Conservation (phyloP, 441 rosid genomes). For the Erysimum pusillum region DNA sequence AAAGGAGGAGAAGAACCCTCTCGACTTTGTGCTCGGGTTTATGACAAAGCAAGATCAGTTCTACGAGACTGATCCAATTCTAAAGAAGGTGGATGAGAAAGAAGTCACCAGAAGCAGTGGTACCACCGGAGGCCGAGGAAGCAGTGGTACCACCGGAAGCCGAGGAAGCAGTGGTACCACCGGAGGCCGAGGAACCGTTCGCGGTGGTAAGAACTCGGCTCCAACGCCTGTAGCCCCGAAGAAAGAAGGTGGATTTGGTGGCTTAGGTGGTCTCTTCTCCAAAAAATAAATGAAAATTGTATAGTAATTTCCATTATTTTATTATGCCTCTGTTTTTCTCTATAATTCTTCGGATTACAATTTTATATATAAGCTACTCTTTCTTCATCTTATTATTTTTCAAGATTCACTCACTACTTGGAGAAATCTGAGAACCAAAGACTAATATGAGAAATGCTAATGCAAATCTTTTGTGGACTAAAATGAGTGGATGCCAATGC, state of each 20-base stretch:
- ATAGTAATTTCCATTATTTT: conserved; percentile 26
- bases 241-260: conserved; percentile 59
- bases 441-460: background rate
- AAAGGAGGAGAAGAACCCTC: conserved; percentile 74
- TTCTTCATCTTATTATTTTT: conserved; percentile 36
- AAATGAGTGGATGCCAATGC: background rate
- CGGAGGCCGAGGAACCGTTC: conserved; percentile 33
- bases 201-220: conserved; percentile 55
- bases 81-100: conserved; percentile 65
- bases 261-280: conserved; percentile 62
- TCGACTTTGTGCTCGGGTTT: conserved; percentile 71
- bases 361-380: conserved; percentile 28
- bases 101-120: conserved; percentile 6
- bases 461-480: background rate
- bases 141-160: conserved; percentile 16
- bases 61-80: conserved; percentile 82
- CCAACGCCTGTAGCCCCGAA: conserved; percentile 65
- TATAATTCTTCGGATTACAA: conserved; percentile 32
- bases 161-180: conserved; percentile 27
- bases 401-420: background rate
- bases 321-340: conserved; percentile 33
- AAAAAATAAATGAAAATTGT: conserved; percentile 53
- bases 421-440: conserved; percentile 1
- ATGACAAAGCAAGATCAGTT: conserved; percentile 77
- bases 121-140: conserved; percentile 31